Evolutionary conservation across 108 stramenopile species (phyloP), one percentile per base, ranked within the genome.

Genomic region (Cyclotella choctawhatcheeana): DNA sequence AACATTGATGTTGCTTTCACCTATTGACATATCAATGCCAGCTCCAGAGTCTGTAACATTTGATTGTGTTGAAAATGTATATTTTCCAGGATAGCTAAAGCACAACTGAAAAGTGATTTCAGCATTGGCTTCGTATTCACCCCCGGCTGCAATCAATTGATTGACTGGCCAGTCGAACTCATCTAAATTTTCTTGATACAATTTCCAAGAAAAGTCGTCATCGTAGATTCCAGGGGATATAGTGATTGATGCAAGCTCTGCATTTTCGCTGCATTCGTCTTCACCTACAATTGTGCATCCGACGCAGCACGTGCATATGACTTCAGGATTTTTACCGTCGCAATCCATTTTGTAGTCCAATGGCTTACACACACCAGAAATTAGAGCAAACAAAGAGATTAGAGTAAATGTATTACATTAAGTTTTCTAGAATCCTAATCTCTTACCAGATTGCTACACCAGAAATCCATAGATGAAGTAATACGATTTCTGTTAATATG

Each of bases 251-350:
- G 59, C 59, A 1, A 60, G n/a, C 0, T 44, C 59, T 20, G 37
- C 37, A 40, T 40, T 43, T 21, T 26, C 22, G 1, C 22, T 40
- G 20, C 59, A 60, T 40, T 18, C 20, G 25, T 60, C 59, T 20
- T 60, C 59, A 13, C 59, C 22, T 16, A 60, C 24, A 30, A 60
- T 60, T 40, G 59, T 44, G 20, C 59, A 60, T 13, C 59, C 59
- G 22, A 60, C 16, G 43, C 59, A 60, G 35, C 59, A 60, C 0
- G 59, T 44, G 59, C 59, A 60, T 16, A 43, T 40, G 24, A 60
- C 59, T 26, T 60, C 59, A 1, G 59, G 59, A 43, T 21, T 8
- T 13, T 1, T 43, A 30, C 35, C 59, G 43, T 40, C 40, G 37
- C 59, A 60, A 20, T 60, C 59, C 7, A 60, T 40, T 60, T 60